A percentile compares a stretch with the other conserved stretches of the same genome.
These are phyloP conservation scores for Endothia cerciana DNA, from an alignment of 2,329 filamentous ascomycete species.

Conservation along the genomic window DNA sequence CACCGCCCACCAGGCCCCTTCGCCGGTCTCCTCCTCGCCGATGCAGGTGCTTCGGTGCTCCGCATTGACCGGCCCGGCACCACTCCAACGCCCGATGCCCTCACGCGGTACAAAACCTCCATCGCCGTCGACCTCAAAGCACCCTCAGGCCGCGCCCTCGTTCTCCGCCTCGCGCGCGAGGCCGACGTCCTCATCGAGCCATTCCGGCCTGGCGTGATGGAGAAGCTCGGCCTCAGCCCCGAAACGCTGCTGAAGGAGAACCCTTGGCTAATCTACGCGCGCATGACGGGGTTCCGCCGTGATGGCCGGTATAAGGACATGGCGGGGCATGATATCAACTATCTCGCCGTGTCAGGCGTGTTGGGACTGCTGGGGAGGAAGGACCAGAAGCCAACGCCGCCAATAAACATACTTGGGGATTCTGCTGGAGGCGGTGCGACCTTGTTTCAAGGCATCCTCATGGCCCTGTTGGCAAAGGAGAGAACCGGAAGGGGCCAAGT, in stretches of 20 bases:
- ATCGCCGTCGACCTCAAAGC: conserved; percentile 81
- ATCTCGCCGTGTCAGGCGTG: conserved; percentile 85
- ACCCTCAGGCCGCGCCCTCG: conserved; percentile 62
- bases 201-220: conserved; percentile 87
- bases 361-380: conserved; percentile 75
- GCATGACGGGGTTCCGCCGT: conserved; percentile 87
- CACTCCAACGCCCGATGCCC: conserved; percentile 65
- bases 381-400: conserved; percentile 73
- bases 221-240: conserved; percentile 80
- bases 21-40: conserved; percentile 83
- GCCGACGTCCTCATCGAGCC: conserved; percentile 90
- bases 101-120: conserved; percentile 81
- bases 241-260: conserved; percentile 67
- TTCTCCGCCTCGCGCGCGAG: conserved; percentile 65
- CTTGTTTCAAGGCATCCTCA: conserved; percentile 79
- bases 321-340: conserved; percentile 97
- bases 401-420: conserved; percentile 83
- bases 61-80: conserved; percentile 72
- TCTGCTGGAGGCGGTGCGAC: conserved; percentile 88
- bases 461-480: conserved; percentile 73
- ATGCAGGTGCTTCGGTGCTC: conserved; percentile 85
- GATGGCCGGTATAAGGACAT: conserved; percentile 85
- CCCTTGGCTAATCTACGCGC: conserved; percentile 76
- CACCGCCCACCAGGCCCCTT: conserved; percentile 68
- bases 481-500: conserved; percentile 77